Evolutionary conservation across 257 asterid genomes (phyloP).

Genomic region (Craterostigma plantagineum): DNA sequence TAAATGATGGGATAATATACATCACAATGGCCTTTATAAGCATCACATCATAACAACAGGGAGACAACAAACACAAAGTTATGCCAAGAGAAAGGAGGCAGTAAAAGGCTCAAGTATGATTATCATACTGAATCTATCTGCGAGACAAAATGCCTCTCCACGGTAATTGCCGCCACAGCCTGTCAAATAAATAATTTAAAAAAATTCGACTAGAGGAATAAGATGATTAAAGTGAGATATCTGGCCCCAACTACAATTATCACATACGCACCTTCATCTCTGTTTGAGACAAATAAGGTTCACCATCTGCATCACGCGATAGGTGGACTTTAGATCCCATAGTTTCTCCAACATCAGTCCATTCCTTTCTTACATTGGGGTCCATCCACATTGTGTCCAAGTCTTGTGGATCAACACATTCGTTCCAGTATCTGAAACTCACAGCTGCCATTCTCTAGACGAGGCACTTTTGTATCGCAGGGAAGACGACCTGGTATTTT

Average conservation of each 20-base stretch:
- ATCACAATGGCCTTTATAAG: too few relatives aligned
- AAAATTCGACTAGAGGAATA: not conserved
- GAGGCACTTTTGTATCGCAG: too few relatives aligned
- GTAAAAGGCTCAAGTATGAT: slow-evolving; percentile 1
- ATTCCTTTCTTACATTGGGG: slow-evolving; percentile 64
- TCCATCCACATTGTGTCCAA: slow-evolving; percentile 78
- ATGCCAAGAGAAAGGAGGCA: too few relatives aligned
- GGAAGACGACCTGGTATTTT: too few relatives aligned
- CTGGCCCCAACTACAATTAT: too few relatives aligned
- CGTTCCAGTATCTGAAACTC: slow-evolving; percentile 88
- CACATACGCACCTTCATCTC: slow-evolving; percentile 71
- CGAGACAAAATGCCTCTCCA: slow-evolving; percentile 63
- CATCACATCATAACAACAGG: too few relatives aligned
- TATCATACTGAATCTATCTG: slow-evolving; percentile 72
- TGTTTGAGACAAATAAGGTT: slow-evolving; percentile 70
- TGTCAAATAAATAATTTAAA: slow-evolving; percentile 13
- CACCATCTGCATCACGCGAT: slow-evolving; percentile 94
- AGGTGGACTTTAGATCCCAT: slow-evolving; percentile 70
- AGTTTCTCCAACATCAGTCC: slow-evolving; percentile 77
- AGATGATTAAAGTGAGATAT: not conserved
- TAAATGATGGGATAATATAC: too few relatives aligned
- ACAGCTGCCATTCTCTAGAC: slow-evolving; percentile 27
- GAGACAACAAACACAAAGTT: too few relatives aligned
- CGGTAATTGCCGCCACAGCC: slow-evolving; percentile 82
- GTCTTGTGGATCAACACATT: slow-evolving; percentile 73